Base-by-base conservation (phyloP, 805 yeast genomes). In the Monosporozyma yasuniensis region DNA sequence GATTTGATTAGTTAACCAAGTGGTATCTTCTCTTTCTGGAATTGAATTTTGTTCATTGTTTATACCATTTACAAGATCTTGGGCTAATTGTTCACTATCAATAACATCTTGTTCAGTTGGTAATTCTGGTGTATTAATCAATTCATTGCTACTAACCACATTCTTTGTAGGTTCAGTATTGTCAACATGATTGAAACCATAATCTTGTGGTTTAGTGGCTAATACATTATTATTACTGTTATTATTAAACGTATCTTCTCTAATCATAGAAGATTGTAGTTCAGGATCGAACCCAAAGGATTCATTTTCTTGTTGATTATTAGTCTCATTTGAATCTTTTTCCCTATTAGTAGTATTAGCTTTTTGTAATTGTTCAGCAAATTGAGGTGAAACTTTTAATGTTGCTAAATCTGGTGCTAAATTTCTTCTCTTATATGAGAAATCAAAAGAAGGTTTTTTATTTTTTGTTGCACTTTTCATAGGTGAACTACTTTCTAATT, bases 311-410 rank as follows among this genome's bases (percentile, higher is more conserved):
- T 30, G 34, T 9, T 30, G 34, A 30, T 30, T 11, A 5, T 18
- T 34, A 14, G 6, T 34, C 3, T 35, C 39, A 7, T 9, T 14
- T 35, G 39, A 1, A 8, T 9, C 12, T 8, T 35, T 22, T 18
- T 35, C 18, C 2, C 53, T 51, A 23, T 52, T 49, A 11, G 54
- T 43, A 0, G 61, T 49, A 11, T 54, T 43, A 0, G 61, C 59
- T n/a, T 51, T 53, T 18, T 51, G 65, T 47, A 72, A 57, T 35
- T 67, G 67, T 23, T 71, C 59, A 1, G 74, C 74, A 51, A 73
- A 67, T 7, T 61, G 68, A 1, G 61, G 47, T 18, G 69, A 64
- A 8, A 67, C 64, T 14, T 63, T 69, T 44, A 68, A 52, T 37
- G 63, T 63, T 3, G 59, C 52, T 16, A 68, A 51, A 52, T 65